Evolutionary conservation across 805 yeast genomes (phyloP), one percentile per base, ranked within the genome.

Genomic region (Kuraishia cidri): DNA sequence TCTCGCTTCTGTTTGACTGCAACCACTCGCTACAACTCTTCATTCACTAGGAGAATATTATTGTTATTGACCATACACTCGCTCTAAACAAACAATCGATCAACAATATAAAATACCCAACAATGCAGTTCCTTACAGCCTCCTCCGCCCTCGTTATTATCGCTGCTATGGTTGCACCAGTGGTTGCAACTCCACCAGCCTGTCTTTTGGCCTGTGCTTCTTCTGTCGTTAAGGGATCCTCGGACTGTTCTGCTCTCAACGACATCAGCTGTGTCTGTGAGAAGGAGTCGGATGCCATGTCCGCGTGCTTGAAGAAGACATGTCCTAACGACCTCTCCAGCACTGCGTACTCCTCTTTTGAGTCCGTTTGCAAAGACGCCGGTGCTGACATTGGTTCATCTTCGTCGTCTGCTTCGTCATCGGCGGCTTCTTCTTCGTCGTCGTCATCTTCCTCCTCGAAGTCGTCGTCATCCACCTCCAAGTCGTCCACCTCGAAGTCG

Each of bases 121-220:
- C 15, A 17, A 29, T 20, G 32, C 12, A 12, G 16, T 33, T 23
- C 19, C 13, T 29, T 13, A 14, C 27, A 18, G 21, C 20, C 19
- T 13, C 36, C 9, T 21, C 26, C 18, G 37, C 31, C 16, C 22
- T 23, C 27, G 20, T 31, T 4, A 18, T 33, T n/a, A 22, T 30
- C 20, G 17, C 18, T 17, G 22, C 29, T 18, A 29, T 30, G 9
- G 45, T 65, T 36, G 50, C 54, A 24, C 60, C 70, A 16, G 48
- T 65, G 21, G 67, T 69, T 20, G 71, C 75, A 29, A 66, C 90
- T 35, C 92, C 95, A 32, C 95, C 96, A 39, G 95, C 96, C 24
- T 87, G 95, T 66, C 62, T 87, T 44, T 66, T 87, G 55, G 94
- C 95, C 26, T 86, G 95, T 72, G 90, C 83, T 37, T 70, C 85